Base-by-base conservation (phyloP, 495 filamentous ascomycete species). In the Hypoxylon rickii region DNA sequence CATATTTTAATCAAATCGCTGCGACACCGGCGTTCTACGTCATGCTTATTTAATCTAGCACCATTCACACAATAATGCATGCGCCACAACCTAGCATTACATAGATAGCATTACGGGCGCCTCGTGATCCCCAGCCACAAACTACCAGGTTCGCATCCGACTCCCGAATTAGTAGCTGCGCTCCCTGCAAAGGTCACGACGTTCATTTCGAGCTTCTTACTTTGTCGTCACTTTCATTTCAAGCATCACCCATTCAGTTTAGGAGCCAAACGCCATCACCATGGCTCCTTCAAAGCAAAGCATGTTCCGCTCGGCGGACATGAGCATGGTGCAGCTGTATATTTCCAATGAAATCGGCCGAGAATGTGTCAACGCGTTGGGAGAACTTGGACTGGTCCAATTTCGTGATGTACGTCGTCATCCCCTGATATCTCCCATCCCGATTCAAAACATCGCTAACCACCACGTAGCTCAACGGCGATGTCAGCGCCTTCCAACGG, bases 281-380 rank as follows among this genome's bases (percentile, higher is more conserved):
- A 83, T 83, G 80, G 80, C 74, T 66, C 73, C 77, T 59, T 66
- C 72, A 64, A 78, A 88, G 76, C 92, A 97, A 75, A 96, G 90
- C 74, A 87, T 96, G 79, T 97, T 99, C 88, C 94, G 95, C 80
- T 97, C 95, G 69, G 87, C 91, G 88, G 92, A 97, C 76, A 99
- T 99, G 94, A 96, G 91, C 82, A 86, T 99, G 84, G 95, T 95
- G 70, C 94, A 97, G 83, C 87, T 99, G 63, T 99, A 97, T 76
- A 92, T 97, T 66, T 89, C 94, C 58, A 97, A 96, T 65, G 94
- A 99, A 79, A 97, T 97, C 56, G 92, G 95, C 61, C 85, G 94
- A 71, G 94, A 99, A 79, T 92, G 96, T 60, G 90, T 97, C 51
- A 96, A 90, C 69, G 94, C 94, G 44, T 79, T 99, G 58, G 94